Conservation (phyloP, 192 early-diverging fungal genomes). For the Coemansia pectinata region DNA sequence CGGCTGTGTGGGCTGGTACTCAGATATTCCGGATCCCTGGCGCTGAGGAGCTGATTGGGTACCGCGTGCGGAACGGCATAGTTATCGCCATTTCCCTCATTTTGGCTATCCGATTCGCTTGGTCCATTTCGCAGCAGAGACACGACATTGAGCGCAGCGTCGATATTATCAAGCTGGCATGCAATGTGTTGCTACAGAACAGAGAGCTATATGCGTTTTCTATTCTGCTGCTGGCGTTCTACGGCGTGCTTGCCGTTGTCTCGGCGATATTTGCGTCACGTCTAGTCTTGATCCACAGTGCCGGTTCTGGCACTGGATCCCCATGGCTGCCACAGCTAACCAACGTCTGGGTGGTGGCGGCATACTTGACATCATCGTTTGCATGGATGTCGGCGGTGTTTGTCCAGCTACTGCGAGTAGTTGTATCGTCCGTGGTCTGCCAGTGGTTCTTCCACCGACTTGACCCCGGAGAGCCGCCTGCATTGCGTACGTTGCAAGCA, state of each 20-base stretch:
- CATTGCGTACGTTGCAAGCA: conserved; percentile 47
- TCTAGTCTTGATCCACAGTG: conserved; percentile 6
- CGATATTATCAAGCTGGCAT: conserved; percentile 32
- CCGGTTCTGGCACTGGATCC: neutral
- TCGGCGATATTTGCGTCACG: conserved; percentile 44
- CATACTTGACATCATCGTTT: conserved; percentile 33
- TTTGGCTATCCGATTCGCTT: conserved; percentile 38
- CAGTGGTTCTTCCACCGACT: conserved; percentile 55
- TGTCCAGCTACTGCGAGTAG: conserved; percentile 39
- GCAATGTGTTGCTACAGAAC: conserved; percentile 37
- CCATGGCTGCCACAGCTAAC: conserved; percentile 1
- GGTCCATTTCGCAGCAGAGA: conserved; percentile 33
- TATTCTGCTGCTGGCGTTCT: conserved; percentile 40
- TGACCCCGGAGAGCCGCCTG: conserved; percentile 43
- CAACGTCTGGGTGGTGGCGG: conserved; percentile 24
- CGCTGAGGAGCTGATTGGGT: conserved; percentile 32
- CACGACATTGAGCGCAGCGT: conserved; percentile 50
- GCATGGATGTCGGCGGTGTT: conserved; percentile 47
- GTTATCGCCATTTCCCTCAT: conserved; percentile 32
- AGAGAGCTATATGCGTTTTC: conserved; percentile 48
- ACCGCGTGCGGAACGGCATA: conserved; percentile 30
- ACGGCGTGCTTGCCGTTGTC: conserved; percentile 26
- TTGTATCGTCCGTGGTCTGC: conserved; percentile 44
- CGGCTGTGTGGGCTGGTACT: conserved; percentile 43
- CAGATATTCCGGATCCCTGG: conserved; percentile 34